These are phyloP conservation scores for Holtermannia corniformis DNA, from an alignment of 768 basidiomycete genomes.

Conservation along the genomic window DNA sequence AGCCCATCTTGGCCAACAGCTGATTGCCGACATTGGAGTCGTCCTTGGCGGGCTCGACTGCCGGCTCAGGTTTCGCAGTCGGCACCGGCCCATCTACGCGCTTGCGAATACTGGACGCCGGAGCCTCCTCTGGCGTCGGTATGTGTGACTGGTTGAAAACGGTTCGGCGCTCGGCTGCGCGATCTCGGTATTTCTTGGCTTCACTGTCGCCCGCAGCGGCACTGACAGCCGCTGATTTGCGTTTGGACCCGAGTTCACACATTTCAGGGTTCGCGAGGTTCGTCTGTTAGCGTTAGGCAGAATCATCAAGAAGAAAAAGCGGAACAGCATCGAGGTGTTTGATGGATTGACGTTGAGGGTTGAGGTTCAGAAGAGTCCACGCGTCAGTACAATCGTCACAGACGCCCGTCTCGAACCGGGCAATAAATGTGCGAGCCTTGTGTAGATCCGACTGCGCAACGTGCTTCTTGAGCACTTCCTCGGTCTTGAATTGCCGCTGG, in stretches of 20 bases:
- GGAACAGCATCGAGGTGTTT: conserved; percentile 1
- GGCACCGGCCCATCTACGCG: conserved; percentile 50
- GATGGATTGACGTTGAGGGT: neutral
- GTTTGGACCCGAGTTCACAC: conserved; percentile 49
- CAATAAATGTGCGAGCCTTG: conserved; percentile 58
- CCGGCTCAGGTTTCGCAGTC: conserved; percentile 54
- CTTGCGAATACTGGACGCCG: conserved; percentile 18
- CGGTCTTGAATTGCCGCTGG: conserved; percentile 79
- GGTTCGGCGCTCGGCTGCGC: conserved; percentile 80
- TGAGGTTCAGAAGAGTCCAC: neutral
- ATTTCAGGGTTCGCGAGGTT: conserved; percentile 56
- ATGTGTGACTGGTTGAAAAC: conserved; percentile 87
- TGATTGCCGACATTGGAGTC: conserved; percentile 83
- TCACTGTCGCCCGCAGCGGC: conserved; percentile 45
- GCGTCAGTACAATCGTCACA: conserved; percentile 13
- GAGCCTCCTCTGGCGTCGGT: conserved; percentile 53
- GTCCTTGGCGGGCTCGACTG: conserved; percentile 66
- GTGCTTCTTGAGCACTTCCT: conserved; percentile 78
- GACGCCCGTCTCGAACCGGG: too few species aligned
- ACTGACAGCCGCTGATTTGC: conserved; percentile 60
- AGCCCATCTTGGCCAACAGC: conserved; percentile 94
- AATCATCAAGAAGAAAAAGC: conserved; percentile 1
- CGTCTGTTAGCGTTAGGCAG: conserved; percentile 63
- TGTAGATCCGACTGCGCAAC: conserved; percentile 90
- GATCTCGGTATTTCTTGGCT: conserved; percentile 76